phyloP scores from a whole-genome alignment of 176 grass and related monocot genomes.

The Musa troglodytarum region DNA sequence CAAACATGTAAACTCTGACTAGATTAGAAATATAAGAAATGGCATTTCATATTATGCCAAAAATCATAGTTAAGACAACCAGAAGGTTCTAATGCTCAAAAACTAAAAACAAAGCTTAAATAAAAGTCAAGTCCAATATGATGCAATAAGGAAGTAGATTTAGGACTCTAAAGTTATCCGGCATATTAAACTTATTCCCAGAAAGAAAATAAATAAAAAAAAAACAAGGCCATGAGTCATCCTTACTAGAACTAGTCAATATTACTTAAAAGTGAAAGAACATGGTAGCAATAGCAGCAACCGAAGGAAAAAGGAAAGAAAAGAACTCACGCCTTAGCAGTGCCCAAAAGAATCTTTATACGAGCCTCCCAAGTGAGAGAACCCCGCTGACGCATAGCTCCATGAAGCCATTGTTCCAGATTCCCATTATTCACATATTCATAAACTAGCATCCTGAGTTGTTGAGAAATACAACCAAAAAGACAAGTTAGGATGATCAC shows the following conservation, averaged over 20 bases:
- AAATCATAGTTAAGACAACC: neutral
- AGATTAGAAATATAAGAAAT: neutral
- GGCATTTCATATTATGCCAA: neutral
- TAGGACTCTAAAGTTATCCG: neutral
- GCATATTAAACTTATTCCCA: neutral
- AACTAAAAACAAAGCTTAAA: neutral
- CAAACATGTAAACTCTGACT: neutral
- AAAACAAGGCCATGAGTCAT: neutral
- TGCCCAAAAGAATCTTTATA: slow-evolving; percentile 84
- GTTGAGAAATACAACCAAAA: slow-evolving; percentile 27
- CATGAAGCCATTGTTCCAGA: slow-evolving; percentile 93
- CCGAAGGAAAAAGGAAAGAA: slow-evolving; percentile 8
- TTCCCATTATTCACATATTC: slow-evolving; percentile 96
- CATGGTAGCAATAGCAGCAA: neutral
- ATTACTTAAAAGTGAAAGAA: neutral
- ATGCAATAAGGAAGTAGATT: neutral
- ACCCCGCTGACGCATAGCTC: slow-evolving; percentile 67
- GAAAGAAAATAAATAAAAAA: no score
- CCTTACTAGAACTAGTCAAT: neutral
- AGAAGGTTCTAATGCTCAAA: neutral
- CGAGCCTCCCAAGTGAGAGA: slow-evolving; percentile 94
- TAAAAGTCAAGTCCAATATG: neutral
- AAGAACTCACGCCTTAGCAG: slow-evolving; percentile 87
- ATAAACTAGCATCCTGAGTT: slow-evolving; percentile 87
- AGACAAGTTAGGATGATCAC: slow-evolving; percentile 4